Evolutionary conservation across 441 rosid species (phyloP), one percentile per base, ranked within the genome.

Genomic region (Erodium trifolium): DNA sequence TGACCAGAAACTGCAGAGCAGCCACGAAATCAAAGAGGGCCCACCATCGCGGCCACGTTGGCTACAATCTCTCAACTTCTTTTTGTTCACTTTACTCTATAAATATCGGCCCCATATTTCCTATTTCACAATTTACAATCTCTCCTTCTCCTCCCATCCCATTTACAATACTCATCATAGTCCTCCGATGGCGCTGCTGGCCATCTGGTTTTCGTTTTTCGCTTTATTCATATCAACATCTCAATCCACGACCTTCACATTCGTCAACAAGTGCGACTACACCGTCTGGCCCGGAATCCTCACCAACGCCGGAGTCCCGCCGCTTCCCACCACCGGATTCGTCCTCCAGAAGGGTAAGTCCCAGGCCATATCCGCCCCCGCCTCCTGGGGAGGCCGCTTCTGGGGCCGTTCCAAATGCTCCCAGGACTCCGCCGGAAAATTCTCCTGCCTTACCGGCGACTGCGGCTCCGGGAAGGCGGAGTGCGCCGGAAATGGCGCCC

Each of bases 341-440:
- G 76, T 80, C 3, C 94, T 90, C 11, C 82, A 78, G 5, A 82
- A 78, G 3, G 92, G 87, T 5, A 88, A 89, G 49, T 71, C 88
- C 66, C 77, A 79, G 43, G 55, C 85, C 18, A 63, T 94, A 7
- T 9, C 76, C 63, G 87, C 92, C 1, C 99, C 99, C 4, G 9
- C 81, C 2, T 82, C 91, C 12, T 94, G 99, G 99, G 95, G 91
- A 0, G 99, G 99, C 67, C 83, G 99, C 8, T 82, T 94, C 80
- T 94, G 99, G 99, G 97, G 92, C 12, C 79, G 97, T 0, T 87
- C 99, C 0, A 81, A 70, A 69, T 93, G 98, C 82, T 49, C 85
- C 45, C 69, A 78, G 29, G 89, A 87, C 76, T 14, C 92, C 59
- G 31, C 75, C n/a, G 88, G 88, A 0, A 80, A 81, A 57, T 88